Evolutionary conservation across 192 early-diverging fungal genomes (phyloP), one percentile per base, ranked within the genome.

Genomic region (Gryganskiella cystojenkinii): DNA sequence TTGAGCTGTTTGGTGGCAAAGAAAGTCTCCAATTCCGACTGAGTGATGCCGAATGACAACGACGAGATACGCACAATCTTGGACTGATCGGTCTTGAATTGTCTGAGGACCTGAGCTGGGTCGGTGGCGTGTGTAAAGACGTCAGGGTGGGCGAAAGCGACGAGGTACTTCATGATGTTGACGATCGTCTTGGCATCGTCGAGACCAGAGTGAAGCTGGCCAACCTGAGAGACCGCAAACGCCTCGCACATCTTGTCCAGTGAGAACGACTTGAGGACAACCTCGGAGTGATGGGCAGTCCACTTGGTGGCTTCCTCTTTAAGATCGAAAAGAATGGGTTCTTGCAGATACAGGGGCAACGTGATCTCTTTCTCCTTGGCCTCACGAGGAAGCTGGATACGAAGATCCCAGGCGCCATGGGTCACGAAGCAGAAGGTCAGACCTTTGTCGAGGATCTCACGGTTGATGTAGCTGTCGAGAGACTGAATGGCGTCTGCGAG

Each of bases 371-470:
- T 93, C 49, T 90, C 87, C 30, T 83, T 74, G 25, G 89, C 88
- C 51, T 93, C 91, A 19, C 88, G 61, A 2, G 87, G 84, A 1
- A 93, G 65, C 64, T 92, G 90, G 58, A 87, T 90, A 15, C 92
- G 88, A 22, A 93, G 70, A 45, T 90, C 87, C 86, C 86, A 88
- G 8, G 90, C 91, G 33, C 89, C 90, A 71, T 92, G 91, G 2
- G 90, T 90, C 31, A 92, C 90, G 74, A 93, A 90, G 47, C 88
- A 87, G 67, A 93, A 90, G 3, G 80, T 78, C 22, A 80, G 76
- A 9, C 74, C 79, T 55, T 88, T 66, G 31, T 75, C 65, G 15
- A 83, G 61, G 27, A 90, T 85, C 55, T 90, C 81, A 0, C 55
- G 70, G 30, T 82, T 72, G 37, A 92, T 82, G 47, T 84, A 91